These are phyloP conservation scores for Colletotrichum lini DNA, from an alignment of 2,329 filamentous ascomycete species.

Conservation along the genomic window DNA sequence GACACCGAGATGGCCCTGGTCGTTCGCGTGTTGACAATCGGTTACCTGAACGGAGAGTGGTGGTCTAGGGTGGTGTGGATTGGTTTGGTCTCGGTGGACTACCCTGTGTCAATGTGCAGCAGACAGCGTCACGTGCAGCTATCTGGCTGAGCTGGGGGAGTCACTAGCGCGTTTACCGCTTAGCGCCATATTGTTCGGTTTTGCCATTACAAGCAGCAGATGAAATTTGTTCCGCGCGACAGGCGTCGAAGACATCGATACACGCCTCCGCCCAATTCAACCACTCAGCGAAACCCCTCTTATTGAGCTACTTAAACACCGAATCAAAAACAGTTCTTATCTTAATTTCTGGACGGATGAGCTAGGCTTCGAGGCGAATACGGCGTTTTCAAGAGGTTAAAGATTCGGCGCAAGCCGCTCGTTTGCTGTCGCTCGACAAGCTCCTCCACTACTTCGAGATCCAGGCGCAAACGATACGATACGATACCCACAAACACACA, in stretches of 20 bases:
- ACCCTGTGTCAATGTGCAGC: slow-evolving; percentile 19
- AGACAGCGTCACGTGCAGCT: slow-evolving; percentile 12
- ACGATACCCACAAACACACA: slow-evolving; percentile 43
- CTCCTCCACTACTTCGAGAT: slow-evolving; percentile 25
- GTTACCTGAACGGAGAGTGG: background rate
- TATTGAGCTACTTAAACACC: slow-evolving; percentile 23
- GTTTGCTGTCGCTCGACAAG: slow-evolving; percentile 38
- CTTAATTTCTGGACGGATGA: slow-evolving; percentile 16
- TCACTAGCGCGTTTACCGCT: slow-evolving; percentile 24
- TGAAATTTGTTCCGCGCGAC: slow-evolving; percentile 39
- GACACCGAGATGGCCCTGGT: background rate
- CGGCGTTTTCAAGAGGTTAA: slow-evolving; percentile 31
- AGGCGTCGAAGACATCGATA: slow-evolving; percentile 29
- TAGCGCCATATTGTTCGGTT: slow-evolving; percentile 32
- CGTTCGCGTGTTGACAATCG: slow-evolving; percentile 7
- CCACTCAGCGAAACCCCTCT: slow-evolving; percentile 18
- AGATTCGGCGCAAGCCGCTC: slow-evolving; percentile 38
- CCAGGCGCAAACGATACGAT: slow-evolving; percentile 29
- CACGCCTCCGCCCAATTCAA: slow-evolving; percentile 27
- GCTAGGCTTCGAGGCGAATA: slow-evolving; percentile 14
- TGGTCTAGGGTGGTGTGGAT: slow-evolving; percentile 33
- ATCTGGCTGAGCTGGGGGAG: background rate
- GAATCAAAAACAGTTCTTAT: background rate
- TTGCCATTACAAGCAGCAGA: slow-evolving; percentile 28
- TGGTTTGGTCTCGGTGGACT: background rate